These are phyloP conservation scores for Cystobasidium tubakii DNA, from an alignment of 768 basidiomycete species.

Conservation along the genomic window DNA sequence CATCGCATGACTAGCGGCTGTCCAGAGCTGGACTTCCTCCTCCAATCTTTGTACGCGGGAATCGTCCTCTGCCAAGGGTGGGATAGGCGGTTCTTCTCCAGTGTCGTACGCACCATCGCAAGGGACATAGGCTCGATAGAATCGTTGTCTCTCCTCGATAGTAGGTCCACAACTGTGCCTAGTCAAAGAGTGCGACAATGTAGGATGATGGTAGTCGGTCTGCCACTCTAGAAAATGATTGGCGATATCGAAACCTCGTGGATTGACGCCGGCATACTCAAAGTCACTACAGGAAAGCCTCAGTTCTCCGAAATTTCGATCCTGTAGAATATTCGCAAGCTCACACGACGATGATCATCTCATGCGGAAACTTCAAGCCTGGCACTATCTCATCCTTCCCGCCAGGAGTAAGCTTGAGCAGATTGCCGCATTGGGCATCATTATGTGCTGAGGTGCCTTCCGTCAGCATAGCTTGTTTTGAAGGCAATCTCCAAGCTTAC, in stretches of 20 bases:
- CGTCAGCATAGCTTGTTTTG: slow-evolving; percentile 49
- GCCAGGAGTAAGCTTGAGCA: slow-evolving; percentile 59
- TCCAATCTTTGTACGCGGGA: slow-evolving; percentile 61
- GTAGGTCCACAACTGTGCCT: slow-evolving; percentile 65
- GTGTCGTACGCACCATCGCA: slow-evolving; percentile 47
- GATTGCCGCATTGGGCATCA: slow-evolving; percentile 91
- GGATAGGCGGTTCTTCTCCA: slow-evolving; percentile 40
- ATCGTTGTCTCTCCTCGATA: slow-evolving; percentile 65
- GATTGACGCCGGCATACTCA: slow-evolving; percentile 89
- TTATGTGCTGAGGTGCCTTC: slow-evolving; percentile 64
- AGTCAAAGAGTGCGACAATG: slow-evolving; percentile 50
- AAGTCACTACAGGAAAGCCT: slow-evolving; percentile 85
- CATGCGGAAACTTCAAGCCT: slow-evolving; percentile 38
- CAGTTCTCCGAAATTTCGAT: slow-evolving; percentile 54
- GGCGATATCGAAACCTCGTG: slow-evolving; percentile 80
- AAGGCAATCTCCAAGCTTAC: slow-evolving; percentile 44
- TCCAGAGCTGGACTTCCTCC: slow-evolving; percentile 75
- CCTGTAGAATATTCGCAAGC: slow-evolving; percentile 4
- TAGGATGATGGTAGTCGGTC: slow-evolving; percentile 68
- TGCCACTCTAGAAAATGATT: slow-evolving; percentile 76
- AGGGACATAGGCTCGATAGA: slow-evolving; percentile 74
- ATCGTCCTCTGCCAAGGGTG: slow-evolving; percentile 29
- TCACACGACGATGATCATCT: slow-evolving; percentile 44
- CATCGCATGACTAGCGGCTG: slow-evolving; percentile 79
- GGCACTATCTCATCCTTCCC: slow-evolving; percentile 40